Evolutionary conservation across 176 grass and related monocot genomes (phyloP).

Genomic region (Rhynchospora pubera): DNA sequence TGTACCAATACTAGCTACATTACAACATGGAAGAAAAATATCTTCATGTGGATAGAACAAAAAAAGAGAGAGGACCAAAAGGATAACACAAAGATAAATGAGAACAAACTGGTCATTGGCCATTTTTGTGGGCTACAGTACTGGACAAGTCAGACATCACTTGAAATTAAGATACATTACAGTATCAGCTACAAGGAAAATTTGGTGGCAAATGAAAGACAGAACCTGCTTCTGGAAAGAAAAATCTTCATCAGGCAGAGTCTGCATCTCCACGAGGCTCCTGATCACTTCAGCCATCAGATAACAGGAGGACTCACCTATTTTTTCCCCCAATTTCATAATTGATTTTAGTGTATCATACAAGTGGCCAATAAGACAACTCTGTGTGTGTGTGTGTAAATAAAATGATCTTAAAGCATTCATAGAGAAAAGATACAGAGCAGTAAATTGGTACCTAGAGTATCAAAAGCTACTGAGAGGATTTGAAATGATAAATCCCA

Average conservation of each 20-base stretch:
- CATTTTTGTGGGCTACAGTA: not conserved
- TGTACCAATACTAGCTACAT: not conserved
- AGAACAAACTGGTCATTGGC: not conserved
- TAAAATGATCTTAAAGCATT: not conserved
- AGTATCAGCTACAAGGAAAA: not conserved
- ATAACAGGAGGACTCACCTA: slow-evolving; percentile 59
- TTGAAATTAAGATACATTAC: not conserved
- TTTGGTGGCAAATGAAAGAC: not conserved
- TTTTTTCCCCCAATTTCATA: slow-evolving; percentile 27
- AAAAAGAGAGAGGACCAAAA: not conserved
- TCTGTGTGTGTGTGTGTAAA: too few relatives aligned
- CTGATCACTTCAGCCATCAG: slow-evolving; percentile 69
- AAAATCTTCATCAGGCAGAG: slow-evolving; percentile 71
- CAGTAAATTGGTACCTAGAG: slow-evolving; percentile 44
- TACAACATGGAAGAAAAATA: slow-evolving; percentile 6
- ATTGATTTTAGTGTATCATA: slow-evolving; percentile 1
- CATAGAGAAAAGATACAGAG: not conserved
- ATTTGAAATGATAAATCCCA: slow-evolving; percentile 90
- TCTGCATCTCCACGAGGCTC: slow-evolving; percentile 74
- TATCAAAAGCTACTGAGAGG: slow-evolving; percentile 62
- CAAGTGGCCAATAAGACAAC: not conserved
- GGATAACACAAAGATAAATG: not conserved
- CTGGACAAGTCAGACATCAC: not conserved
- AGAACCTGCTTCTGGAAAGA: slow-evolving; percentile 81
- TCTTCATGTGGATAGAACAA: not conserved